phyloP scores from a whole-genome alignment of 2,329 filamentous ascomycete genomes.

The Achaetomium macrosporum region DNA sequence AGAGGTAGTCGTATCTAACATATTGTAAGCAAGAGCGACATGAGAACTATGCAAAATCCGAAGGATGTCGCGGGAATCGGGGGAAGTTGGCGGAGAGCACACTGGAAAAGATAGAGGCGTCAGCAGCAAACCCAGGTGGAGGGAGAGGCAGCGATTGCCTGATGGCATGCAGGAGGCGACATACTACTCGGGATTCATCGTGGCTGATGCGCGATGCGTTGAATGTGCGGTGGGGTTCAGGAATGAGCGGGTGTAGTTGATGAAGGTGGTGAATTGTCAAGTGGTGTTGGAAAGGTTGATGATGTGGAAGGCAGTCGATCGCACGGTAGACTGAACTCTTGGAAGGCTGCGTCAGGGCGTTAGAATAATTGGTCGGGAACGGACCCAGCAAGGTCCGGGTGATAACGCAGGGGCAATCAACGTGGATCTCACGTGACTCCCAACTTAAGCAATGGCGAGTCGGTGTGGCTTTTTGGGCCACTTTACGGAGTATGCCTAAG shows the following conservation, averaged over 20 bases:
- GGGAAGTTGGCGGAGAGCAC: neutral
- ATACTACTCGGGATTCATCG: slow-evolving; percentile 91
- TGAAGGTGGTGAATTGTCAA: slow-evolving; percentile 10
- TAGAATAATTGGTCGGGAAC: slow-evolving; percentile 19
- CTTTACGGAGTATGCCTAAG: too few relatives aligned
- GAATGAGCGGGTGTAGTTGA: slow-evolving; percentile 9
- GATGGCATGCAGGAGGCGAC: slow-evolving; percentile 27
- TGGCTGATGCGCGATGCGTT: slow-evolving; percentile 34
- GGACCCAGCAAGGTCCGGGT: slow-evolving; percentile 14
- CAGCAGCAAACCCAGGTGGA: slow-evolving; percentile 18
- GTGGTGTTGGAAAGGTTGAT: slow-evolving; percentile 17
- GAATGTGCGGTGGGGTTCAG: slow-evolving; percentile 8
- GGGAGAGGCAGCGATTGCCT: slow-evolving; percentile 3
- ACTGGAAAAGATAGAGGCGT: slow-evolving; percentile 5
- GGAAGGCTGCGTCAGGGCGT: slow-evolving; percentile 26
- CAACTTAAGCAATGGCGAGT: neutral
- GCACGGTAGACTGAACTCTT: slow-evolving; percentile 17
- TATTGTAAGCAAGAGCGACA: slow-evolving; percentile 22
- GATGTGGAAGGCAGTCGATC: slow-evolving; percentile 24
- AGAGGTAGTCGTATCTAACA: slow-evolving; percentile 98
- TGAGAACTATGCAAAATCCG: slow-evolving; percentile 4
- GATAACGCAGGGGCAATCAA: slow-evolving; percentile 16
- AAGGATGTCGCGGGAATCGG: slow-evolving; percentile 7
- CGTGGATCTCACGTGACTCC: slow-evolving; percentile 15
- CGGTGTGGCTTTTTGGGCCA: too few relatives aligned